Base-by-base conservation (phyloP, 805 yeast genomes). In the Candida mattraensis region DNA sequence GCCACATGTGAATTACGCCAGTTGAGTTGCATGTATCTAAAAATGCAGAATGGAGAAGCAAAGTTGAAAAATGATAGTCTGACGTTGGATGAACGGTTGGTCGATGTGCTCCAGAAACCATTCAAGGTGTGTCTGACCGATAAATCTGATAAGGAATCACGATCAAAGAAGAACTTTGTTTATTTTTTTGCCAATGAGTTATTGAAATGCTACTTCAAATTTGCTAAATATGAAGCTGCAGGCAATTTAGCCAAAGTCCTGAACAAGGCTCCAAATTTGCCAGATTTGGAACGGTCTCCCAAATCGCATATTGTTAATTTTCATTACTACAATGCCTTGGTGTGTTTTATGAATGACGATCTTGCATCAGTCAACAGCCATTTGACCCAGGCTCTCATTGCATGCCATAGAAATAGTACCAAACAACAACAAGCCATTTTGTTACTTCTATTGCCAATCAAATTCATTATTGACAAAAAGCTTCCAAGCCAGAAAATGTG, bases 101-200 rank as follows among this genome's bases (percentile, higher is more conserved):
- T 59, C 3, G 54, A 54, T 26, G 52, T 49, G 3, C 68, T 87
- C 36, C 87, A 87, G 57, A 71, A 78, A 41, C 74, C 89, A 5
- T 83, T 87, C 62, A 85, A 83, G 39, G 54, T 83, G 4, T 85
- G 95, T 44, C 65, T 88, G 28, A 85, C 84, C 44, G 96, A 88
- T 58, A 72, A 89, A 39, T 78, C 78, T 42, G 72, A 76, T n/a
- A 73, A 72, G 18, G 30, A 58, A 14, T 33, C 30, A 0, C 49
- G 50, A 10, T 75, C 82, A 42, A 83, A 84, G 53, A 70, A 80
- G 50, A 59, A 61, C 44, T 84, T 81, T 32, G 79, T 83, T 13
- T 85, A 81, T 59, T 80, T 74, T 58, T 82, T 87, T 55, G 74
- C 84, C 13, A 80, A 81, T 24, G 72, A 79, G 35, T 72, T 87